These are phyloP conservation scores for Paramecium biaurelia DNA, from an alignment of 73 alveolate genomes.

Conservation along the genomic window DNA sequence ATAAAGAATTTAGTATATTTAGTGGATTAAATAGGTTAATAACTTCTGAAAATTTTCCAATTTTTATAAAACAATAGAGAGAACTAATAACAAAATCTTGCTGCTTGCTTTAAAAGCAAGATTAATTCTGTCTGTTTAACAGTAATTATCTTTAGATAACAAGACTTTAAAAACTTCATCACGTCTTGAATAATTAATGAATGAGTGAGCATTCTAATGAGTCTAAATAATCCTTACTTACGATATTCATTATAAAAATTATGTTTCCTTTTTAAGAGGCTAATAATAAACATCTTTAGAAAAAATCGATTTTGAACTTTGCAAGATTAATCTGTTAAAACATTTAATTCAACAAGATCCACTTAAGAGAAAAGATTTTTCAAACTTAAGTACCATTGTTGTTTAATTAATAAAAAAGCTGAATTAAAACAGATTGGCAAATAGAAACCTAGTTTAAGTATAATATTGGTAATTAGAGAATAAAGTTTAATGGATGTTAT, in stretches of 20 bases:
- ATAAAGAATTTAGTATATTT: neutral
- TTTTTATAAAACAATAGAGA: constrained; percentile 31
- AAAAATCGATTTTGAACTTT: no score
- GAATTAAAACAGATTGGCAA: no score
- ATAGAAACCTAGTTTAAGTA: no score
- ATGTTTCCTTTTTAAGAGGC: no score
- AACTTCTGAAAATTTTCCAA: constrained; percentile 1
- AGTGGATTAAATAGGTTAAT: constrained; percentile 16
- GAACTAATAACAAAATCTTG: neutral
- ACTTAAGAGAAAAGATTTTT: no score
- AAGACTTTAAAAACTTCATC: constrained; percentile 26
- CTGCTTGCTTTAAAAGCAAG: constrained; percentile 35
- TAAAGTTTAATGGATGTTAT: neutral
- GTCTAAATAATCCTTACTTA: no score
- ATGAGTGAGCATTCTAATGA: no score
- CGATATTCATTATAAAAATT: constrained; percentile 24
- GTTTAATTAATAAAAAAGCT: no score
- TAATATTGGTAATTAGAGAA: neutral
- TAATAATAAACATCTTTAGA: no score
- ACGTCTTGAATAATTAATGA: neutral
- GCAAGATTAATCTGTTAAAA: no score
- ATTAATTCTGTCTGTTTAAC: neutral
- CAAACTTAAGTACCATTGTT: no score
- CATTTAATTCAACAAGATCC: no score
- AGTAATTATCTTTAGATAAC: neutral